Percentiles rank a stretch among this genome's conserved stretches.
These are phyloP conservation scores for Diaporthe aspalathi DNA, from an alignment of 2,329 filamentous ascomycete species.

Conservation along the genomic window DNA sequence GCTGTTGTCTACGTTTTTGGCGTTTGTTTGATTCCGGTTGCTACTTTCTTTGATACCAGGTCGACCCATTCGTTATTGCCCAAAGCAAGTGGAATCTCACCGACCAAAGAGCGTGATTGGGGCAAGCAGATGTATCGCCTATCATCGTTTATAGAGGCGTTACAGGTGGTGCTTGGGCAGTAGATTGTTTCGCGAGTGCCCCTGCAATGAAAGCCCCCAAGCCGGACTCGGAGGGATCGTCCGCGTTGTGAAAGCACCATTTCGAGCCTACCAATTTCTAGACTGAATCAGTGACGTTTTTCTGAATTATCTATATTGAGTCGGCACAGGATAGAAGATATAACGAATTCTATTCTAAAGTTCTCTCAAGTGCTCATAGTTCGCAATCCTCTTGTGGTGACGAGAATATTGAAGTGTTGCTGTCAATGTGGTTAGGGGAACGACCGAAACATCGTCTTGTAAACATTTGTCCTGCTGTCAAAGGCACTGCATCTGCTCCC, in stretches of 20 bases:
- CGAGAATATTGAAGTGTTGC: too few species aligned
- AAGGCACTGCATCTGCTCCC: too few species aligned
- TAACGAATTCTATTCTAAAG: too few species aligned
- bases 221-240: too few species aligned
- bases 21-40: neutral
- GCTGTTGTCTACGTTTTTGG: neutral
- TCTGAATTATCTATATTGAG: neutral
- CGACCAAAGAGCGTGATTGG: neutral
- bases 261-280: neutral
- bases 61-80: neutral
- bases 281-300: neutral
- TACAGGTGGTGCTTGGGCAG: neutral
- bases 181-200: neutral
- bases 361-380: too few species aligned
- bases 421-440: too few species aligned
- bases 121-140: neutral
- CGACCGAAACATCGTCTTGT: too few species aligned
- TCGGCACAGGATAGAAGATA: neutral
- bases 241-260: neutral
- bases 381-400: neutral
- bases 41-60: neutral
- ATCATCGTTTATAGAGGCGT: neutral
- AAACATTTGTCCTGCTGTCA: too few species aligned
- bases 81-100: neutral
- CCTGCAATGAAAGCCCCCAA: too few species aligned